Evolutionary conservation across 2,329 filamentous ascomycete genomes (phyloP), one percentile per base, ranked within the genome.

Genomic region (Penicillium sp.): DNA sequence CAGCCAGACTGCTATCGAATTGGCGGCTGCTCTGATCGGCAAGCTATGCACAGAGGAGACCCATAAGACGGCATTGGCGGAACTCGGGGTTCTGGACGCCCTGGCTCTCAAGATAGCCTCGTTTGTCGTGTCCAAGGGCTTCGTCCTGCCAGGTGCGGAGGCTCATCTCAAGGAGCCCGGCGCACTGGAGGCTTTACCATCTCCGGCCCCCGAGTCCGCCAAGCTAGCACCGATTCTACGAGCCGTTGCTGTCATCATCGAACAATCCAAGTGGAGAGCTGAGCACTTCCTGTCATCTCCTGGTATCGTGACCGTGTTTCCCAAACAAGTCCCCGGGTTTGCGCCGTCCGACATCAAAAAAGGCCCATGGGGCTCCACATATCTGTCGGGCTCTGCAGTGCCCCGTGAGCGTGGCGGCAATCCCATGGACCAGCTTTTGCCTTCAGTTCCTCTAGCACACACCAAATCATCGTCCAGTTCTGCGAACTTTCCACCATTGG

Each of bases 231-330:
- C 83, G 9, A 80, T 95, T 14, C 72, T 97, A 6, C 85, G 89
- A 54, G 88, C 91, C 0, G 81, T 95, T 42, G 80, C 84, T 16
- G 80, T 84, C 38, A 86, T 96, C 40, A 80, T 95, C 41, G 80
- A 84, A 53, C 82, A 88, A 60, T 96, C 92, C 0, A 86, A 84
- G 58, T 88, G 86, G 68, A 82, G 89, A 46, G 84, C 88, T 9
- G 85, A 85, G 56, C 81, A 88, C 60, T 78, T 88, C 41, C 71
- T 86, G 36, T 84, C 80, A 51, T 86, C 86, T 1, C 85, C 85
- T 1, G 79, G 82, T 0, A 81, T 90, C 34, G 72, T 88, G 48
- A 81, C 84, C 16, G 80, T 88, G 10, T 87, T 89, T 53, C 85
- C 85, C 2, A 76, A 77, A 57, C 65, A 62, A 64, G 66, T 68